A percentile compares a stretch with the other conserved stretches of the same genome.
phyloP scores from a whole-genome alignment of 805 yeast genomes.

The Zygoascus biomembranicola region DNA sequence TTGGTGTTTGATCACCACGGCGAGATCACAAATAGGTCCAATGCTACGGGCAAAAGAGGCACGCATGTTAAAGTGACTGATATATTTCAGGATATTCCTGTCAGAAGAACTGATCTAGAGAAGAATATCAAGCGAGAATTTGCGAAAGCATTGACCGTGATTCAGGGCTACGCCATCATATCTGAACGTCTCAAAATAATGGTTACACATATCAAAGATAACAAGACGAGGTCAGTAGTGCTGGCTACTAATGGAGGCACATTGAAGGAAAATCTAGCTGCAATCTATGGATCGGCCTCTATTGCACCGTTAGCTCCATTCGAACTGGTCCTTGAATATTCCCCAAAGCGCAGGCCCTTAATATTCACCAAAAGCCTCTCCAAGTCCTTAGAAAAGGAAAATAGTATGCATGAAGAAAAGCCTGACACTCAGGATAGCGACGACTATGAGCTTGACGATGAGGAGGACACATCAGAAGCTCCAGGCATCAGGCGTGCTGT shows the following conservation, averaged over 20 bases:
- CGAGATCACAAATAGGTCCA: conserved; percentile 29
- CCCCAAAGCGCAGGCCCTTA: conserved; percentile 37
- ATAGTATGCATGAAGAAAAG: conserved; percentile 1
- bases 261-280: conserved; percentile 50
- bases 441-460: conserved; percentile 13
- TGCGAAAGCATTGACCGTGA: conserved; percentile 49
- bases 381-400: conserved; percentile 6
- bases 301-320: conserved; percentile 35
- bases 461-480: conserved; percentile 16
- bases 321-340: neutral
- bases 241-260: conserved; percentile 46
- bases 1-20: conserved; percentile 55
- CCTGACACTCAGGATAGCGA: conserved; percentile 15
- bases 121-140: conserved; percentile 67
- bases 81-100: conserved; percentile 68
- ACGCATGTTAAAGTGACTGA: conserved; percentile 53
- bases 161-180: conserved; percentile 65
- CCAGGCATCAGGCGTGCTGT: conserved; percentile 21
- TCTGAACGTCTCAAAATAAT: conserved; percentile 49
- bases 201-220: conserved; percentile 41
- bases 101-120: conserved; percentile 63
- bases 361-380: conserved; percentile 25
- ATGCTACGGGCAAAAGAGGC: conserved; percentile 53
- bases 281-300: conserved; percentile 64
- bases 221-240: conserved; percentile 44